These are phyloP conservation scores for Globisporangium alternatum DNA, from an alignment of 352 stramenopile genomes.

Conservation along the genomic window DNA sequence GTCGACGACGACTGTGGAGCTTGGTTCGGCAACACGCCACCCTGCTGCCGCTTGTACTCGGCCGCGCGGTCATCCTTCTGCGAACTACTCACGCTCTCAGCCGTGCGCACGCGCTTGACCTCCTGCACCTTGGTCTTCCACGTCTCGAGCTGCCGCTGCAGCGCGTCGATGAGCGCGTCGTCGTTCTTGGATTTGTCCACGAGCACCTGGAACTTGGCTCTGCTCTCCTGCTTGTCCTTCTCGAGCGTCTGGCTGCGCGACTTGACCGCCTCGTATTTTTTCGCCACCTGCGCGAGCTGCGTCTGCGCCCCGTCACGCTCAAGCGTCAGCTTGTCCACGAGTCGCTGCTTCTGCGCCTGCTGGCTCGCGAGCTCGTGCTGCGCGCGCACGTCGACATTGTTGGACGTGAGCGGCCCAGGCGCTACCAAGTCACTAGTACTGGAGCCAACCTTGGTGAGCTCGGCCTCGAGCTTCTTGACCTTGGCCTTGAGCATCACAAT, in stretches of 20 bases:
- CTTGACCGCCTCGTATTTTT: conserved; percentile 63
- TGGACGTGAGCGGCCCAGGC: neutral
- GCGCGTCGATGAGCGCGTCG: conserved; percentile 70
- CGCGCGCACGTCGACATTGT: conserved; percentile 63
- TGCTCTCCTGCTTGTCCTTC: conserved; percentile 66
- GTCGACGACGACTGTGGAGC: conserved; percentile 7
- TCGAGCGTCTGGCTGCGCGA: conserved; percentile 69
- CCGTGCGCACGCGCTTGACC: conserved; percentile 61
- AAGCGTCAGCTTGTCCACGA: conserved; percentile 52
- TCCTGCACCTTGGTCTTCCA: conserved; percentile 58
- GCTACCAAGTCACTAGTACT: neutral
- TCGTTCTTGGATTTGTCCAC: conserved; percentile 82
- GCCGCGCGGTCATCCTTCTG: conserved; percentile 32
- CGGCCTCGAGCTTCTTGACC: conserved; percentile 66
- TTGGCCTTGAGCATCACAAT: conserved; percentile 85
- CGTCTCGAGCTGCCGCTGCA: conserved; percentile 66
- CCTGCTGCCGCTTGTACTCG: conserved; percentile 33
- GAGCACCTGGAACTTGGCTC: conserved; percentile 61
- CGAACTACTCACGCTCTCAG: conserved; percentile 29
- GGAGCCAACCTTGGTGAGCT: conserved; percentile 21
- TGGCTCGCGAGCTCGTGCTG: conserved; percentile 57
- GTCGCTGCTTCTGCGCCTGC: conserved; percentile 55
- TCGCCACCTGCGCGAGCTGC: conserved; percentile 49
- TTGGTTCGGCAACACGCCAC: conserved; percentile 11
- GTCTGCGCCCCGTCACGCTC: conserved; percentile 63